Evolutionary conservation across 1,139 yeast species (phyloP).

Genomic region (Nakaseomyces delphensis): DNA sequence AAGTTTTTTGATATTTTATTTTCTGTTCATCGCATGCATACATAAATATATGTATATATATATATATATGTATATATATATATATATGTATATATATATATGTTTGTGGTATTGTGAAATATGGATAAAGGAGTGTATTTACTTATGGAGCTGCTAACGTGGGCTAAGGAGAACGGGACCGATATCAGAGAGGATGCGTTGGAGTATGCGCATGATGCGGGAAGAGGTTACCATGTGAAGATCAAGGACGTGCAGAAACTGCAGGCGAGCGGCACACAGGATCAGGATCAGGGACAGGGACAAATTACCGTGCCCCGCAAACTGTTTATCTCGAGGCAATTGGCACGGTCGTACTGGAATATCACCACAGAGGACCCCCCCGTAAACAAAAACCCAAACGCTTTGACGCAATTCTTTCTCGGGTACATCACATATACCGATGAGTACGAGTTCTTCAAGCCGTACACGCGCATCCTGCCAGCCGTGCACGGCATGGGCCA

Average conservation of each 20-base stretch:
- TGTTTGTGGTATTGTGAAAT: not conserved
- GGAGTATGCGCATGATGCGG: slow-evolving; percentile 1
- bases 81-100: too few species aligned
- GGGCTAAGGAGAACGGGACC: slow-evolving; percentile 5
- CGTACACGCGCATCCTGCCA: slow-evolving; percentile 59
- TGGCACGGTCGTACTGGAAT: not conserved
- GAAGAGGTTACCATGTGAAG: not conserved
- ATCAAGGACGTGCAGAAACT: not conserved
- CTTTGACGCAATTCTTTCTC: slow-evolving; percentile 41
- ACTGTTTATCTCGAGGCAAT: not conserved
- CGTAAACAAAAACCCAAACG: slow-evolving; percentile 31
- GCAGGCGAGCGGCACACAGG: too few species aligned
- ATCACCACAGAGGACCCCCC: not conserved
- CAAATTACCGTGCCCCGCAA: not conserved
- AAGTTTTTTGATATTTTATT: too few species aligned
- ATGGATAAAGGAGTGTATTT: too few species aligned
- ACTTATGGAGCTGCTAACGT: not conserved
- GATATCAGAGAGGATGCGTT: not conserved
- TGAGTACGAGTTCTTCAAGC: slow-evolving; percentile 30
- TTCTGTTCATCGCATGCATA: too few species aligned
- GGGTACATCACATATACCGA: slow-evolving; percentile 35
- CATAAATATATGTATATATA: too few species aligned
- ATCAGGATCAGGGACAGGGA: too few species aligned
- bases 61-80: too few species aligned
- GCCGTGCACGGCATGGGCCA: slow-evolving; percentile 21